phyloP scores from a whole-genome alignment of 768 basidiomycete genomes.

The Podaxis rugospora region DNA sequence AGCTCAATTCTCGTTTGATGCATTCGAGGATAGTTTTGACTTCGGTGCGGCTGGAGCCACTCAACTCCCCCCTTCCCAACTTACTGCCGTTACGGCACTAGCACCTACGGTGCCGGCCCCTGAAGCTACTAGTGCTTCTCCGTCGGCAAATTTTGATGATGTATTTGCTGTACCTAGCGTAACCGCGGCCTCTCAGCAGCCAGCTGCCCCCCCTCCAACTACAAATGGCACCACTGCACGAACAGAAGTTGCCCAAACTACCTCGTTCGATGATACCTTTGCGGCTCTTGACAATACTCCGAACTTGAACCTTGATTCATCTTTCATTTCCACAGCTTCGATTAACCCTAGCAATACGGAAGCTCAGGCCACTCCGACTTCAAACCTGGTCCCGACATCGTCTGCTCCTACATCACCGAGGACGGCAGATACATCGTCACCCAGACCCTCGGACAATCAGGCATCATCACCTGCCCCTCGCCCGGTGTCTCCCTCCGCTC shows the following conservation, averaged over 20 bases:
- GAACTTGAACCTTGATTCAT: slow-evolving; percentile 18
- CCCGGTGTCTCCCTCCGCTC: slow-evolving; percentile 34
- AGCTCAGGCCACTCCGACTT: slow-evolving; percentile 1
- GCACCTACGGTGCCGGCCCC: not conserved
- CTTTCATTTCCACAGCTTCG: slow-evolving; percentile 10
- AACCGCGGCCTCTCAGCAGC: slow-evolving; percentile 1
- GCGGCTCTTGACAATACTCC: slow-evolving; percentile 38
- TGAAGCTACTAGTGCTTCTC: not conserved
- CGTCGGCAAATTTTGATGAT: slow-evolving; percentile 14
- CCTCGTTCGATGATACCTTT: slow-evolving; percentile 39
- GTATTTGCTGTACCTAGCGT: slow-evolving; percentile 13
- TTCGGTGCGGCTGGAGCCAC: slow-evolving; percentile 35
- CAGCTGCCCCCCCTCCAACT: not conserved
- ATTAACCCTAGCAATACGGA: slow-evolving; percentile 7
- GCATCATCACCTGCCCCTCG: slow-evolving; percentile 40
- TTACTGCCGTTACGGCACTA: not conserved
- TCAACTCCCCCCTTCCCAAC: not conserved
- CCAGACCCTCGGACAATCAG: slow-evolving; percentile 26
- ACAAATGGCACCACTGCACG: slow-evolving; percentile 1
- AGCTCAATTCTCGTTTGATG: slow-evolving; percentile 58
- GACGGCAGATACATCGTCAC: slow-evolving; percentile 29
- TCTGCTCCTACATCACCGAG: slow-evolving; percentile 24
- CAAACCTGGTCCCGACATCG: slow-evolving; percentile 10
- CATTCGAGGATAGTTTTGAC: slow-evolving; percentile 57
- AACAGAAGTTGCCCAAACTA: not conserved